These are phyloP conservation scores for Sclerospora graminicola DNA, from an alignment of 352 stramenopile species.

Conservation along the genomic window DNA sequence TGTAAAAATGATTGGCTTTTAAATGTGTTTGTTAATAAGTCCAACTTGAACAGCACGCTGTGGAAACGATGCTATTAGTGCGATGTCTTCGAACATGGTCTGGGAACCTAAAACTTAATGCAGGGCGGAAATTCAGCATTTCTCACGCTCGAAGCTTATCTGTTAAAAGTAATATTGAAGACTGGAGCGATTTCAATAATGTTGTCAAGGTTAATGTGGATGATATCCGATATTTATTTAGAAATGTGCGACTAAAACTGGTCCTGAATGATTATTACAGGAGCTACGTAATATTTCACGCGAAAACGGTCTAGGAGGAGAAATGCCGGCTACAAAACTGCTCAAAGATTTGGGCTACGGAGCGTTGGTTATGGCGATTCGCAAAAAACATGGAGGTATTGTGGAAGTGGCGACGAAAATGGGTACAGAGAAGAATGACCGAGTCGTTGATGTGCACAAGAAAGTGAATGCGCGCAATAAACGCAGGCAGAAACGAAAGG, in stretches of 20 bases:
- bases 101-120: not conserved
- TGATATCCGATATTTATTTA: slow-evolving; percentile 1
- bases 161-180: slow-evolving; percentile 5
- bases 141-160: slow-evolving; percentile 3
- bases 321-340: slow-evolving; percentile 54
- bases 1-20: too few relatives aligned
- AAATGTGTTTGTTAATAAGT: too few relatives aligned
- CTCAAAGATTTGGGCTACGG: slow-evolving; percentile 60
- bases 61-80: too few relatives aligned
- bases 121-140: not conserved
- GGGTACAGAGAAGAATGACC: slow-evolving; percentile 23
- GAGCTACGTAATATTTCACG: slow-evolving; percentile 51
- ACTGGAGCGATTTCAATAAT: slow-evolving; percentile 53
- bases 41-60: too few relatives aligned
- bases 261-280: slow-evolving; percentile 13
- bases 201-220: slow-evolving; percentile 42
- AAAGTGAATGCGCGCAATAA: slow-evolving; percentile 53
- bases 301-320: slow-evolving; percentile 28
- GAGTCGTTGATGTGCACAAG: slow-evolving; percentile 54
- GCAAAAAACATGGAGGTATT: slow-evolving; percentile 76
- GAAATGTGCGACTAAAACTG: slow-evolving; percentile 1
- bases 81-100: too few relatives aligned
- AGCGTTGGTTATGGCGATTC: slow-evolving; percentile 57
- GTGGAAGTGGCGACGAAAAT: slow-evolving; percentile 49
- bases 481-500: slow-evolving; percentile 44